Base-by-base conservation (phyloP, 345 rosid genomes). In the Gossypium thurberi region DNA sequence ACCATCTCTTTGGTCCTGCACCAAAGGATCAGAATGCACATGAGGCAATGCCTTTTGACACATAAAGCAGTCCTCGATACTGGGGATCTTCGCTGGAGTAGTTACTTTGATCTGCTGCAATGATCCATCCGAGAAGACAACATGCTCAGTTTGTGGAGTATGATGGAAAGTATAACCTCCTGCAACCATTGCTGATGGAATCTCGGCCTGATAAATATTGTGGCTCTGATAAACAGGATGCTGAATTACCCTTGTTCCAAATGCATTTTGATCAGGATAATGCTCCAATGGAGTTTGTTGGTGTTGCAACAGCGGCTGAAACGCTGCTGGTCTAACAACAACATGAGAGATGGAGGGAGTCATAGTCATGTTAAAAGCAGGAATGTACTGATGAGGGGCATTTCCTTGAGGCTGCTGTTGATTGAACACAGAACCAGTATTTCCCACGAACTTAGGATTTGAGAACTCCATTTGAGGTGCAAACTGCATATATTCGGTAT, bases 21-120 rank as follows among this genome's bases (percentile, higher is more conserved):
- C 75, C 75, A 79, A 8, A 62, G 89, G 78, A 86, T 90, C 92
- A 0, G 85, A 90, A 85, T 90, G 89, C 53, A 80, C 87, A 83
- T 86, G 92, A 73, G 90, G 90, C 83, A 90, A 80, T 68, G 89
- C 83, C 77, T 85, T 87, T 63, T 86, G 88, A 77, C 92, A 87
- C 90, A 85, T 77, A 42, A 67, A 47, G 66, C 92, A 85, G 61
- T 82, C 94, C 33, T 90, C 89, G 60, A 81, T 64, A 73, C 79
- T 80, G 60, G 75, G 73, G 44, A 60, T 58, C 65, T 76, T 83
- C 61, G 83, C 85, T 46, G 82, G 78, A 78, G 77, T 61, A 50
- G 46, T 42, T 63, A 76, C 43, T 58, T 82, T 86, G 55, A 81
- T 86, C 59, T 43, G 82, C 70, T 74, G 73, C 52, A 80, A 25